Conservation (phyloP, 2,329 filamentous ascomycete species). For the Periglandula ipomoeae region DNA sequence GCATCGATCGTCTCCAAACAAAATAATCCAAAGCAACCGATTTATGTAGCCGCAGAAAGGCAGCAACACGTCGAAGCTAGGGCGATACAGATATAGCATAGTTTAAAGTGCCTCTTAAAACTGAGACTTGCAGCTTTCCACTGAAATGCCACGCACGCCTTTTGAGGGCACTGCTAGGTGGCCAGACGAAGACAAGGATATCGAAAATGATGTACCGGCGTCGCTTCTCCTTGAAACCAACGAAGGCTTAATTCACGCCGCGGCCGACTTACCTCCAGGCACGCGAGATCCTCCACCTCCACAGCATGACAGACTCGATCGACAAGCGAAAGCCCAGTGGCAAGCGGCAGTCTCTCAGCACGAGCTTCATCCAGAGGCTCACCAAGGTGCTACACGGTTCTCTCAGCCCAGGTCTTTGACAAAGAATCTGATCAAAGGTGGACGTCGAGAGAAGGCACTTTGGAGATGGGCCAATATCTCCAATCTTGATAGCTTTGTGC, state of each 20-base stretch:
- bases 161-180: slow-evolving; percentile 10
- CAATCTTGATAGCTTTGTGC: slow-evolving; percentile 80
- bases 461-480: slow-evolving; percentile 91
- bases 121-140: too few relatives aligned
- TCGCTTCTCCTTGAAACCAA: slow-evolving; percentile 53
- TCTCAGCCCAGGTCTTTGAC: slow-evolving; percentile 20
- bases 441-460: slow-evolving; percentile 62
- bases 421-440: slow-evolving; percentile 21
- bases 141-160: background rate
- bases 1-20: too few relatives aligned
- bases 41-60: too few relatives aligned
- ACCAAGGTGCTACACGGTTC: slow-evolving; percentile 7
- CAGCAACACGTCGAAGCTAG: background rate
- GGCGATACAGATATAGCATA: background rate
- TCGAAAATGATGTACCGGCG: slow-evolving; percentile 53
- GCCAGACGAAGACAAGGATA: slow-evolving; percentile 36
- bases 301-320: background rate
- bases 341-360: slow-evolving; percentile 44
- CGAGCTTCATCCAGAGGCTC: slow-evolving; percentile 33
- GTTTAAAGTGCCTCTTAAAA: too few relatives aligned
- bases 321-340: slow-evolving; percentile 40
- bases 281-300: background rate
- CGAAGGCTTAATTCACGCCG: slow-evolving; percentile 7
- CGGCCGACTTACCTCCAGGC: background rate
- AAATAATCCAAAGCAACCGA: too few relatives aligned